A percentile compares a stretch with the other conserved stretches of the same genome.
These are phyloP conservation scores for Chaetomiaceae sp. DNA, from an alignment of 2,329 filamentous ascomycete species.

Conservation along the genomic window DNA sequence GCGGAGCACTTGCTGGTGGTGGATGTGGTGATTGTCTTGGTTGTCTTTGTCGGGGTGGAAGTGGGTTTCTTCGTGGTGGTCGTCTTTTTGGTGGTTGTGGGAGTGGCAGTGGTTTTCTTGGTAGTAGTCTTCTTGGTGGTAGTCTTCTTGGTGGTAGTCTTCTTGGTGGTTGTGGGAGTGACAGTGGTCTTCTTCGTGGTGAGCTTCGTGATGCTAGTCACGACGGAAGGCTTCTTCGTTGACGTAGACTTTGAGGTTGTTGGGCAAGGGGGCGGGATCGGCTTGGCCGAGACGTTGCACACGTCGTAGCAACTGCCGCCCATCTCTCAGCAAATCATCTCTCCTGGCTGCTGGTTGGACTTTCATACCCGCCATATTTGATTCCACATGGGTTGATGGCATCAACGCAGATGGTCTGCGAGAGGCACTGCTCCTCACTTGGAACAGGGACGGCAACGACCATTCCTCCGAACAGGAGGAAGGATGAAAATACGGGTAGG, in stretches of 20 bases:
- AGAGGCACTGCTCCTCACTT: constrained; percentile 1
- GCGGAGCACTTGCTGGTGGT: constrained; percentile 4
- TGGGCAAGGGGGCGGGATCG: constrained; percentile 15
- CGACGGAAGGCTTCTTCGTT: neutral
- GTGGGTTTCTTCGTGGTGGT: neutral
- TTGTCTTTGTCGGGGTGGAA: neutral
- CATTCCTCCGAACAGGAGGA: constrained; percentile 13
- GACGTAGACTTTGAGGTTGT: constrained; percentile 3
- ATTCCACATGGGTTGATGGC: constrained; percentile 19
- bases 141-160: neutral
- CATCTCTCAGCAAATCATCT: constrained; percentile 2
- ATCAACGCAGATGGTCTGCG: constrained; percentile 21
- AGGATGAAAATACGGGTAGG: constrained; percentile 9
- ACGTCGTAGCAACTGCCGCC: constrained; percentile 16
- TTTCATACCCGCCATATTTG: constrained; percentile 21
- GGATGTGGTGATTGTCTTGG: neutral
- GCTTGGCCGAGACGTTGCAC: constrained; percentile 16
- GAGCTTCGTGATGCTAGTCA: neutral
- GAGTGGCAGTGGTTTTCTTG: no score
- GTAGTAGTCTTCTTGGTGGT: no score
- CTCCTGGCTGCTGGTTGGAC: neutral
- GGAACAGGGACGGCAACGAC: constrained; percentile 10
- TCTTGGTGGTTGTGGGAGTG: neutral
- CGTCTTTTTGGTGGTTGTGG: no score
- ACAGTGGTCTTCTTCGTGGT: neutral